A percentile compares a stretch with the other conserved stretches of the same genome.
These are phyloP conservation scores for Alternaria sp. DNA, from an alignment of 2,329 filamentous ascomycete species.

Conservation along the genomic window DNA sequence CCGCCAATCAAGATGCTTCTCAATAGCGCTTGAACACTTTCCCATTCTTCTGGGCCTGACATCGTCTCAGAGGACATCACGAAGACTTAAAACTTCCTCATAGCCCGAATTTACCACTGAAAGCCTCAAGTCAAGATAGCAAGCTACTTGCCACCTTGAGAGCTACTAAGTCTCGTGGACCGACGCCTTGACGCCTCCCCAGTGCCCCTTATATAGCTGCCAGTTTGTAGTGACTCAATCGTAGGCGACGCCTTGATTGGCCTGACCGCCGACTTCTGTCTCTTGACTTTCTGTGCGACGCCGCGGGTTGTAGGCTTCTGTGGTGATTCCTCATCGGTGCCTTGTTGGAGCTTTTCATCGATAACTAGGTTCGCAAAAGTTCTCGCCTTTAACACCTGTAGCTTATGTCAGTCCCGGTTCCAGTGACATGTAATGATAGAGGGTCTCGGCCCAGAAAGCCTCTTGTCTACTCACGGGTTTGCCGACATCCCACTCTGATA, in stretches of 20 bases:
- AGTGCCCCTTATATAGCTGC: background rate
- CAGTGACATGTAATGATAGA: background rate
- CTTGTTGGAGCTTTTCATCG: background rate
- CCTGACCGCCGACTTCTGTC: background rate
- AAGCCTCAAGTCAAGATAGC: background rate
- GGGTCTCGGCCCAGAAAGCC: background rate
- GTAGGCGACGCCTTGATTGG: background rate
- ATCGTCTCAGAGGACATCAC: background rate
- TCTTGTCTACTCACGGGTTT: constrained; percentile 8
- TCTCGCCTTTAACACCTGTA: background rate
- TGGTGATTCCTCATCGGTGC: background rate
- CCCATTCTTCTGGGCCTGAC: background rate
- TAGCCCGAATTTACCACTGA: background rate
- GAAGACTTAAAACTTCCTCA: background rate
- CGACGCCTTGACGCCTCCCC: background rate
- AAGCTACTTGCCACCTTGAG: background rate
- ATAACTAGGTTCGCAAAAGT: background rate
- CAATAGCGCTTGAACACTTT: background rate
- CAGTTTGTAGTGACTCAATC: background rate
- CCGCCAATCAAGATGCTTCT: background rate
- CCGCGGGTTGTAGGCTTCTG: constrained; percentile 5
- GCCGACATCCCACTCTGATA: constrained; percentile 18
- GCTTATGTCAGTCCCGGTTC: background rate
- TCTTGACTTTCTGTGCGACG: constrained; percentile 10
- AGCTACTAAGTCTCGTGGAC: background rate